A percentile compares a stretch with the other conserved stretches of the same genome.
These are phyloP conservation scores for Lizonia empirigonia DNA, from an alignment of 2,329 filamentous ascomycete genomes.

Conservation along the genomic window DNA sequence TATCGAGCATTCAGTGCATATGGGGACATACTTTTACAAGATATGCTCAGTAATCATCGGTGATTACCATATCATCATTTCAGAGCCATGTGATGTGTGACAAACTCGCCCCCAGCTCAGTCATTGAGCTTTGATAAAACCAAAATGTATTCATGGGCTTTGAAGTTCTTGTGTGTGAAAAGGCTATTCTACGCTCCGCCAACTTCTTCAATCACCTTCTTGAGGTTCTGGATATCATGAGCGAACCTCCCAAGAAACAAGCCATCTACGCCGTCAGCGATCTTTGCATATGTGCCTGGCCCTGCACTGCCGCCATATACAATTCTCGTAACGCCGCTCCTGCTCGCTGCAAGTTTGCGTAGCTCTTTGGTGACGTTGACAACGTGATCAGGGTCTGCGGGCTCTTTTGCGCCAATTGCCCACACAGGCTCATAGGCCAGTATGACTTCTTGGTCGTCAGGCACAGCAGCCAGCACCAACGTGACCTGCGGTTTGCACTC, in stretches of 20 bases:
- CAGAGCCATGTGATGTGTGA: not conserved
- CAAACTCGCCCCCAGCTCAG: not conserved
- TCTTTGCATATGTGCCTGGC: slow-evolving; percentile 72
- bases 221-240: slow-evolving; percentile 74
- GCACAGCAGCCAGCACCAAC: slow-evolving; percentile 65
- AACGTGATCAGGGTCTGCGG: slow-evolving; percentile 75
- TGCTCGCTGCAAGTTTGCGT: slow-evolving; percentile 58
- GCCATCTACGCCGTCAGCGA: slow-evolving; percentile 75
- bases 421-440: slow-evolving; percentile 88
- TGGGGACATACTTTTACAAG: not conserved
- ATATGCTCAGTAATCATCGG: slow-evolving; percentile 8
- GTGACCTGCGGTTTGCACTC: slow-evolving; percentile 72
- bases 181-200: slow-evolving; percentile 46
- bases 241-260: slow-evolving; percentile 82
- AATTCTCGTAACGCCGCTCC: slow-evolving; percentile 67
- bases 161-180: not conserved
- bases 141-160: not conserved
- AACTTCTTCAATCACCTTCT: slow-evolving; percentile 74
- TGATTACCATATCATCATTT: slow-evolving; percentile 2
- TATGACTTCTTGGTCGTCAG: slow-evolving; percentile 69
- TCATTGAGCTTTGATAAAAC: not conserved
- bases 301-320: slow-evolving; percentile 85
- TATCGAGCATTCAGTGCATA: not conserved
- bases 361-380: slow-evolving; percentile 71
- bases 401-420: slow-evolving; percentile 78